A percentile compares a stretch with the other conserved stretches of the same genome.
Evolutionary conservation across 2,329 filamentous ascomycete genomes (phyloP).

Genomic region (Diplodia intermedia): DNA sequence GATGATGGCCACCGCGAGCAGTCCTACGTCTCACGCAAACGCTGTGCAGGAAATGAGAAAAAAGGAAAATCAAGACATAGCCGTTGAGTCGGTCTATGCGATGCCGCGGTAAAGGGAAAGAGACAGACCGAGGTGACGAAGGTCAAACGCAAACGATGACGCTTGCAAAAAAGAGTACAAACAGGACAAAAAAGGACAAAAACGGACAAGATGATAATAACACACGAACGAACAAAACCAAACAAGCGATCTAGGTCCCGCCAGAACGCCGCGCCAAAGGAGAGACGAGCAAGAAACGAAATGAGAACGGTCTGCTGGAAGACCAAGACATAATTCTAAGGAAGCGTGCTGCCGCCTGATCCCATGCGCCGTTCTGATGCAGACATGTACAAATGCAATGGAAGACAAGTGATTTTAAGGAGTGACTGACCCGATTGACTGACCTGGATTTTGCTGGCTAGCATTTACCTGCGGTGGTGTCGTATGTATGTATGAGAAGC

Average conservation of each 20-base stretch:
- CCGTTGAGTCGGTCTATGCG: not conserved
- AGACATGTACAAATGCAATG: conserved; percentile 19
- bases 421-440: conserved; percentile 26
- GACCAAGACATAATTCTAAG: conserved; percentile 1
- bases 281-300: conserved; percentile 23
- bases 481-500: not conserved
- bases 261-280: conserved; percentile 26
- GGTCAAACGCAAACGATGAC: conserved; percentile 14
- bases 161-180: conserved; percentile 3
- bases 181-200: not conserved
- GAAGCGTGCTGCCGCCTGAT: conserved; percentile 17
- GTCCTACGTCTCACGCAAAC: not conserved
- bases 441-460: conserved; percentile 3
- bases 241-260: conserved; percentile 23
- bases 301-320: not conserved
- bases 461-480: not conserved
- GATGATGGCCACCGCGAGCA: not conserved
- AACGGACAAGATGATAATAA: not conserved
- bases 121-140: not conserved
- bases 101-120: not conserved
- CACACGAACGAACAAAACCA: not conserved
- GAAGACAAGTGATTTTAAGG: not conserved
- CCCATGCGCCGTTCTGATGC: conserved; percentile 18
- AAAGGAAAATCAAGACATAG: not conserved
- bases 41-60: not conserved